Evolutionary conservation across 345 rosid species (phyloP).

Genomic region (Erodium maritimum): DNA sequence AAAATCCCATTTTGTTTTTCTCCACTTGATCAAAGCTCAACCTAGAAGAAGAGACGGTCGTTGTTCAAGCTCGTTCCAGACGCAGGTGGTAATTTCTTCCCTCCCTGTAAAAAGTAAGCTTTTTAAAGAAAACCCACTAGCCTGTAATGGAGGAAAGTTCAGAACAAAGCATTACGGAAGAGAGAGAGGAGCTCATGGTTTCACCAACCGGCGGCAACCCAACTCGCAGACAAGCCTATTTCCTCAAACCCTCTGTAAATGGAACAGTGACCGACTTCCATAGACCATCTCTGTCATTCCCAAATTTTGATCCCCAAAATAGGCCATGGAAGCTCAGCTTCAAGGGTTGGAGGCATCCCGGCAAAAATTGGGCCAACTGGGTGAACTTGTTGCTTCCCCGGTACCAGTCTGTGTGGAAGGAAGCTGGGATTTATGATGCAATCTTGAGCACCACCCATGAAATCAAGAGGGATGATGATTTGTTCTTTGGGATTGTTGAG

Average conservation of each 20-base stretch:
- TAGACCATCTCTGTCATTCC: conserved; percentile 6
- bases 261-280: conserved; percentile 14
- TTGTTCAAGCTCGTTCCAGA: too few relatives aligned
- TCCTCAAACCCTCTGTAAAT: conserved; percentile 18
- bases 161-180: conserved; percentile 18
- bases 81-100: too few relatives aligned
- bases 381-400: conserved; percentile 21
- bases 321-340: conserved; percentile 17
- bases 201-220: conserved; percentile 12
- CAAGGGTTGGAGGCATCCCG: conserved; percentile 24
- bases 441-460: conserved; percentile 29
- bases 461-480: conserved; percentile 15
- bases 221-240: conserved; percentile 23
- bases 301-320: conserved; percentile 9
- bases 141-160: conserved; percentile 9
- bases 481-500: conserved; percentile 23
- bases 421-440: conserved; percentile 34
- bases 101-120: too few relatives aligned
- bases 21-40: too few relatives aligned
- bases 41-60: too few relatives aligned
- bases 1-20: too few relatives aligned
- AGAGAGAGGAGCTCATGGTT: conserved; percentile 33
- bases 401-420: conserved; percentile 26
- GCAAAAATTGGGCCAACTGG: conserved; percentile 30
- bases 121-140: not conserved